Evolutionary conservation across 495 filamentous ascomycete genomes (phyloP).

Genomic region (Podospora tetraspora): DNA sequence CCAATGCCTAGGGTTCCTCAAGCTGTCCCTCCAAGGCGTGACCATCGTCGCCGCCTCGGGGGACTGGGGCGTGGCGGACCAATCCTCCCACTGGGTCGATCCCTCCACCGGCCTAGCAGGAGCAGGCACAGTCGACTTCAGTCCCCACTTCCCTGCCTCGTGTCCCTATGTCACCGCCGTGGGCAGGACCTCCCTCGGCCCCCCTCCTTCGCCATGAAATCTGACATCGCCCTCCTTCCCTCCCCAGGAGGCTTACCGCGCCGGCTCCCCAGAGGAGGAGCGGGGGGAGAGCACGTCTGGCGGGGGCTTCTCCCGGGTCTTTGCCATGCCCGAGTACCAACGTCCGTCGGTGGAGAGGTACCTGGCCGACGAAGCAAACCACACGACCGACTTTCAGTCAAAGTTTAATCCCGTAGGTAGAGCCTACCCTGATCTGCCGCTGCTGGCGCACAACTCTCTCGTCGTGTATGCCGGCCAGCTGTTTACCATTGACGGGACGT

Average conservation of each 20-base stretch:
- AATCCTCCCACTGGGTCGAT: neutral
- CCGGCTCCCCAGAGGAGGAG: no score
- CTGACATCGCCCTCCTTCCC: neutral
- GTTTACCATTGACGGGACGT: neutral
- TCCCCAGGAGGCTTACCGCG: neutral
- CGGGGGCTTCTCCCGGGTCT: neutral
- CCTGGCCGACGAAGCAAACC: neutral
- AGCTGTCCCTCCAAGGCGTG: slow-evolving; percentile 55
- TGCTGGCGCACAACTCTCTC: neutral
- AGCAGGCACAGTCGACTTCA: neutral
- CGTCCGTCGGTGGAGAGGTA: neutral
- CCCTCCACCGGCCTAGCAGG: neutral
- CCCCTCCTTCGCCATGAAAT: neutral
- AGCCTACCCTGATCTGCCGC: neutral
- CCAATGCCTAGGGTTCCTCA: slow-evolving; percentile 45
- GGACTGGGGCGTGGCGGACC: slow-evolving; percentile 26
- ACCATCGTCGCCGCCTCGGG: slow-evolving; percentile 53
- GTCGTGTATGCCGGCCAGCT: neutral
- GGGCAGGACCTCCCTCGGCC: neutral
- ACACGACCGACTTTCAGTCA: neutral
- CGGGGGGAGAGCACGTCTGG: no score
- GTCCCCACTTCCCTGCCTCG: neutral
- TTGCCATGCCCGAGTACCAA: neutral
- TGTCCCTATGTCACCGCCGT: neutral
- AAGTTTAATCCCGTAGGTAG: neutral